Base-by-base conservation (phyloP, 768 basidiomycete genomes). In the Russula compacta region DNA sequence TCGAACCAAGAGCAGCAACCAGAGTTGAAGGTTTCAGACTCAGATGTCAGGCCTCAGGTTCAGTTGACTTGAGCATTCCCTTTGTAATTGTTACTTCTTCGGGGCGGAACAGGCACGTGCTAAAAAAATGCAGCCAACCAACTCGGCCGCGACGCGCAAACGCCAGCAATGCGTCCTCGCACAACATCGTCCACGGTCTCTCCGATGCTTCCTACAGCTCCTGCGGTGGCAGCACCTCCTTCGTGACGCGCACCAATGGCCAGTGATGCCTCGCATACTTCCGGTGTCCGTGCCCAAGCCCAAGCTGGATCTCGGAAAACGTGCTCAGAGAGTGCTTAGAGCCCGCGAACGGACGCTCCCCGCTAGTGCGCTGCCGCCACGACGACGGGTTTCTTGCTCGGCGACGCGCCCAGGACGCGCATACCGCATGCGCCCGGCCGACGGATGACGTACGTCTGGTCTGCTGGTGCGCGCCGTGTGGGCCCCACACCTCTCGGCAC, bases 161-260 rank as follows among this genome's bases (percentile, higher is more conserved):
- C n/a, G n/a, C n/a, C n/a, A n/a, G n/a, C 43, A 62, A 48, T 51
- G 56, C 60, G 39, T 61, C 60, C 51, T 61, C 60, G 14, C 60
- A 61, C 36, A 61, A 36, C 56, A 62, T 58, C 44, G 46, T 58
- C 56, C 51, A 58, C 24, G 52, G 56, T 17, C 46, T 58, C 61
- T 62, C 56, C 3, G 44, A 47, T 11, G 56, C 21, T 8, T 32
- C 44, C 39, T 42, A 44, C 21, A 62, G 39, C 40, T 58, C 61
- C 7, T 21, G 14, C 7, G 56, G 56, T 46, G 58, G 12, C 2
- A 56, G 61, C 1, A 62, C 56, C 38, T 58, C 61, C 56, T 58
- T 62, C 21, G 52, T 53, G n/a, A 42, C 15, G 17, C 52, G 42
- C 21, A 42, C 44, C 29, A 43, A 12, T 6, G 49, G 44, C 24